Evolutionary conservation across 2,329 filamentous ascomycete species (phyloP), one percentile per base, ranked within the genome.

Genomic region (Coccinonectria pachysandricola): DNA sequence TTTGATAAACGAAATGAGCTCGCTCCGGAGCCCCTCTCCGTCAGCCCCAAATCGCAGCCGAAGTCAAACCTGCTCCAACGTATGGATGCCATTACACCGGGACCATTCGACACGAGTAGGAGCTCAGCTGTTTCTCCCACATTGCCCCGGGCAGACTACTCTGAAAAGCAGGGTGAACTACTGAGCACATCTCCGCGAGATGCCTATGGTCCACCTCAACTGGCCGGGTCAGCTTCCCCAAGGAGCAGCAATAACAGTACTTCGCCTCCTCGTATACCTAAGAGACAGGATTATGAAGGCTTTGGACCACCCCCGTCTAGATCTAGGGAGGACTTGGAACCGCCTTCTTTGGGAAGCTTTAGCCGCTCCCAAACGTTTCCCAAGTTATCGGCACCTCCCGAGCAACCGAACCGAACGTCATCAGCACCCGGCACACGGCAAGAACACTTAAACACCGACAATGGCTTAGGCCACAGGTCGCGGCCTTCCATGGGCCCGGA

Each of bases 41-140:
- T 39, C 18, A 42, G 41, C 19, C 39, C 47, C 21, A 41, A 32
- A 10, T 36, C 35, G 12, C 26, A 31, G 24, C 23, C 39, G 15
- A 41, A 43, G 23, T 38, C 49, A 5, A 59, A 46, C 19, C 43
- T 83, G 15, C 44, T 79, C 40, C 65, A 71, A 35, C 68, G 73
- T 26, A 71, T 82, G 64, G 69, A 81, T 39, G 66, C 59, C 7
- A 77, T 82, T 43, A 64, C 71, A 2, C 72, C 77, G 2, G 77
- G 75, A 0, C 77, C 78, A 0, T 81, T 83, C 41, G 71, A 75
- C 36, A 50, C 64, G 16, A 54, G 46, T 36, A 53, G 56, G 38
- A 56, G 53, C 19, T 45, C 51, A 15, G 46, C 53, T 4, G 43
- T 47, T 9, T 57, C 59, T 21, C 45, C 51, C 1, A 54, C 56